Evolutionary conservation across 2,329 filamentous ascomycete species (phyloP), one percentile per base, ranked within the genome.

Genomic region (Ceratocystis ficicola): DNA sequence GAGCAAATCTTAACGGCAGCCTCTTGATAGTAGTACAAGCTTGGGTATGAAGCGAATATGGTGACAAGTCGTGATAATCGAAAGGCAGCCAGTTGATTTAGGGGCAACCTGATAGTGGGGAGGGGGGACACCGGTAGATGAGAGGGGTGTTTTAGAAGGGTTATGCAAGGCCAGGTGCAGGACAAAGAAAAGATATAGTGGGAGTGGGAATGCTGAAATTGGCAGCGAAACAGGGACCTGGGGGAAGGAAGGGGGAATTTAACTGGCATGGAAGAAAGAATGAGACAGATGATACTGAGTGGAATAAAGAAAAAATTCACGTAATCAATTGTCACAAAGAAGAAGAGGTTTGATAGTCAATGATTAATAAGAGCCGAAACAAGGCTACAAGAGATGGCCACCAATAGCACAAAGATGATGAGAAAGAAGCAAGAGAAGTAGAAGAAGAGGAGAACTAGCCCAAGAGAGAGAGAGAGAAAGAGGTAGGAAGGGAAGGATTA

Each of bases 71-170:
- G 28, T 36, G 55, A 32, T 59, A 20, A 30, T 30, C 7, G 28
- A 32, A 30, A 32, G 12, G 17, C 55, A n/a, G 55, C 28, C 55
- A 59, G 10, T n/a, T 32, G 55, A 36, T 36, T 36, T 59, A 36
- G 55, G 30, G 55, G 25, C 55, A 59, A 36, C 28, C 28, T 59
- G 55, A 36, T 59, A 59, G 55, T 59, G 55, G 55, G 28, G 52
- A 28, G 25, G 28, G 52, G 28, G 7, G 52, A 7, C 5, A 30
- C 52, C 25, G 52, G 20, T 12, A 50, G 22, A 50, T 20, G 48
- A n/a, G 52, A n/a, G 52, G 52, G 22, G 52, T 30, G 52, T 57
- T 57, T 57, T 30, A 57, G 52, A 57, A 57, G 52, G 52, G 52
- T 57, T 32, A 32, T 57, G 52, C 52, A 57, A 32, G 52, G 7